Conservation (phyloP, 192 early-diverging fungal genomes). For the Diversispora eburnea region DNA sequence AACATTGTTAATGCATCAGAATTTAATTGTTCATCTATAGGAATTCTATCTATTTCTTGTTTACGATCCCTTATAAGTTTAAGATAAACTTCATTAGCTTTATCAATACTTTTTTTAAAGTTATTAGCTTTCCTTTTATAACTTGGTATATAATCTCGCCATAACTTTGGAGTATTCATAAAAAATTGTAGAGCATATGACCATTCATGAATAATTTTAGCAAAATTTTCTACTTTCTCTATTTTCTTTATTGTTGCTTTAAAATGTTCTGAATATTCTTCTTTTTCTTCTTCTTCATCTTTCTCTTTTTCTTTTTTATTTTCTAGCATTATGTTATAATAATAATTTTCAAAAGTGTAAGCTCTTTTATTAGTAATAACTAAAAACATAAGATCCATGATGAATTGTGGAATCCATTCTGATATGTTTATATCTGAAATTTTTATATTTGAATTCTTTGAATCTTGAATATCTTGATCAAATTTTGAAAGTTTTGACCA, state of each 20-base stretch:
- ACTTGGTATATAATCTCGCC: not conserved
- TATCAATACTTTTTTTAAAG: not conserved
- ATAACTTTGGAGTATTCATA: conserved; percentile 1
- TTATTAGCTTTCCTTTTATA: not conserved
- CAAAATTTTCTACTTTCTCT: conserved; percentile 12
- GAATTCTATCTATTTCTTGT: conserved; percentile 13
- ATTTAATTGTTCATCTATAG: not conserved
- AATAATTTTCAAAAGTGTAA: conserved; percentile 15
- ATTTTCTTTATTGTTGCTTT: not conserved
- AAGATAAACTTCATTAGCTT: not conserved
- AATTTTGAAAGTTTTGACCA: conserved; percentile 3
- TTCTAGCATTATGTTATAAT: not conserved
- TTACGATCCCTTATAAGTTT: conserved; percentile 1
- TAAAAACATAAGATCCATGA: not conserved
- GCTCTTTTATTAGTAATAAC: not conserved
- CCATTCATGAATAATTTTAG: conserved; percentile 3
- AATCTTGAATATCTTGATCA: not conserved
- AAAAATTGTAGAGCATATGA: conserved; percentile 17
- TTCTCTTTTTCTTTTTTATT: too few species aligned
- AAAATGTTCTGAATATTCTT: too few species aligned
- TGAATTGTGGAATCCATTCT: conserved; percentile 10
- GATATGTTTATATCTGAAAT: not conserved
- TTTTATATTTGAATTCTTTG: not conserved
- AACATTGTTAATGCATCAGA: conserved; percentile 19
- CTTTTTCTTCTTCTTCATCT: too few species aligned